Evolutionary conservation across 177 flowering plant species (phyloP), one percentile per base, ranked within the genome.

Genomic region (Tripterygium wilfordii): DNA sequence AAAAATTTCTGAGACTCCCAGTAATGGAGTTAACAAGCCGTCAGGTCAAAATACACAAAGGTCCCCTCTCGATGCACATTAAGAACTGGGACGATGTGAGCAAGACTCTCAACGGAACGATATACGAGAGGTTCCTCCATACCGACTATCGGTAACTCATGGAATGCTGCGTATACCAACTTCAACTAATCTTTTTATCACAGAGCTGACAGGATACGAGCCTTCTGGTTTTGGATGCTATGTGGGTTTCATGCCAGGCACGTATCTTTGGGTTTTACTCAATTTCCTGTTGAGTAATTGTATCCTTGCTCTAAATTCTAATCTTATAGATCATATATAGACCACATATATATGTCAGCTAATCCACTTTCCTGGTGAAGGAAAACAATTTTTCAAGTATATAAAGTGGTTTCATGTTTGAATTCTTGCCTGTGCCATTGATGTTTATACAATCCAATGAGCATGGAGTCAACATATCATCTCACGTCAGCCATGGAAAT

Each of bases 11-110:
- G 16, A 78, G 72, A 62, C 64, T 87, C 31, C 88, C 96, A 10
- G 61, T 24, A 20, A 69, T 57, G 58, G 69, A 78, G 0, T 49
- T 87, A n/a, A 57, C 60, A 30, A 81, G 87, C 51, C 78, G 87
- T 1, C 91, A 87, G 52, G 96, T 87, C 62, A 83, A 87, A 72
- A 86, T 86, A 65, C 95, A 86, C 64, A 75, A 62, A 55, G 95
- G 88, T 0, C 39, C 82, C 1, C 56, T 86, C 29, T 70, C 83
- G 10, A 63, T 57, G 10, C 84, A 81, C 33, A 55, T 87, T 25
- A 63, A 63, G 28, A 83, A 87, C 53, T 83, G 91, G 91, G 75
- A 69, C 5, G 87, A 81, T 10, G 54, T 87, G 36, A 47, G 61
- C 25, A 77, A 65, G 49, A 39, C 78, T 3, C 77, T 87, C 7